Evolutionary conservation across 441 rosid species (phyloP), one percentile per base, ranked within the genome.

Genomic region (Populus hybrid): DNA sequence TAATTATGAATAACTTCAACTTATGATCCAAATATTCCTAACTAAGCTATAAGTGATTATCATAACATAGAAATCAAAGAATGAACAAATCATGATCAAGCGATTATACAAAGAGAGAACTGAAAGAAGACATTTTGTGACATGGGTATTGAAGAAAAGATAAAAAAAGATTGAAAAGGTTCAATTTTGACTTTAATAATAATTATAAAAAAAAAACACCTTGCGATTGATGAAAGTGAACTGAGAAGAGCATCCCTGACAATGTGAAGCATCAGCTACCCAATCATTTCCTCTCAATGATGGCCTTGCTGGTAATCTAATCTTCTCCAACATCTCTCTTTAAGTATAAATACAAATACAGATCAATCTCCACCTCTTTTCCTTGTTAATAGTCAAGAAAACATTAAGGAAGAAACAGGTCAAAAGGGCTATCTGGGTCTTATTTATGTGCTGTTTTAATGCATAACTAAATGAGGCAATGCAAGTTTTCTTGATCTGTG

Each of bases 181-280:
- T 12, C 21, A 5, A 26, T 1, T 16, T 6, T 8, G 29, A 56
- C 18, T 11, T 3, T n/a, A 56, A 24, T 40, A n/a, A 70, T 4
- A n/a, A 31, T 40, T 40, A 33, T 1, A n/a, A 0, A 11, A 12
- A 12, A 53, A 7, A 66, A 74, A 16, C 59, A 50, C 61, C 61
- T 53, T 53, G 91, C 98, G 98, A 89, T 93, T 93, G 90, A 96
- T 93, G 92, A 96, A 93, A 84, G 96, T 90, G 84, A 96, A 96
- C 74, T 85, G 98, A 71, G 97, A 91, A 71, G 98, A 86, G 80
- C 99, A 96, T 75, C 98, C 98, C 84, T 93, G 99, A 84, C 99
- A 96, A 83, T 96, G 94, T 53, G 99, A 83, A 67, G 96, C 94
- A 71, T 94, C 99, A 2, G 86, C 91, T 26, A 91, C 99, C 98